Percentiles rank a stretch among this genome's conserved stretches.
phyloP scores from a whole-genome alignment of 352 stramenopile genomes.

The Phytopythium litorale region DNA sequence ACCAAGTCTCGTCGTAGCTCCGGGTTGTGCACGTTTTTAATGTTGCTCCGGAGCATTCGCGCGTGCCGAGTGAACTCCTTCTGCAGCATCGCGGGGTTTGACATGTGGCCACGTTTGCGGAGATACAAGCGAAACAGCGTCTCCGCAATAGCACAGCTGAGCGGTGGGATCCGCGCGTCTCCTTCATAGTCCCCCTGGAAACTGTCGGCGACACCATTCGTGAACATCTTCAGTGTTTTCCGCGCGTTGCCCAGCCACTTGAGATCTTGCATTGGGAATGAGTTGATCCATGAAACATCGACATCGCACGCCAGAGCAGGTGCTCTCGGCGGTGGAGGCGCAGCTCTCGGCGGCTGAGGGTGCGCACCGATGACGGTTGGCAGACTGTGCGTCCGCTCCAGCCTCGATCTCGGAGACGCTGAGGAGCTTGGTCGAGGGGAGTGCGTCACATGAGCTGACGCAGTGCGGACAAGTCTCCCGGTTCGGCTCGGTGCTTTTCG shows the following conservation, averaged over 20 bases:
- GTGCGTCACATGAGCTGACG: not conserved
- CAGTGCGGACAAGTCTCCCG: not conserved
- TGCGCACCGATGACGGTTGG: not conserved
- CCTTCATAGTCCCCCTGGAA: conserved; percentile 29
- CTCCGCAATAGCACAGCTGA: conserved; percentile 23
- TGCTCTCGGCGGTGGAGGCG: not conserved
- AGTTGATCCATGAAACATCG: conserved; percentile 30
- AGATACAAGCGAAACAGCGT: conserved; percentile 32
- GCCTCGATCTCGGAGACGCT: not conserved
- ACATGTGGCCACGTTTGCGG: conserved; percentile 20
- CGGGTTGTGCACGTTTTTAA: conserved; percentile 33
- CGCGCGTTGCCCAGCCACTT: conserved; percentile 35
- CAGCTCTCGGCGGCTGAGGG: not conserved
- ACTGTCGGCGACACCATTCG: conserved; percentile 28
- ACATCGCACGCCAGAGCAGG: conserved; percentile 12
- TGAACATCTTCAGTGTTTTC: conserved; percentile 29
- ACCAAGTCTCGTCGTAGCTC: conserved; percentile 41
- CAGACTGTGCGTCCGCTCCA: conserved; percentile 1
- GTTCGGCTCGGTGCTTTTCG: not conserved
- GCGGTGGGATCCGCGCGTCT: conserved; percentile 12
- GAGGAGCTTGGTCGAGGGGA: conserved; percentile 2
- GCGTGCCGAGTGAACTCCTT: conserved; percentile 43
- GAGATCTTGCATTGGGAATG: conserved; percentile 22
- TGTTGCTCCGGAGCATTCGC: conserved; percentile 50
- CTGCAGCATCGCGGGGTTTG: conserved; percentile 32